Conservation (phyloP, 73 alveolate species). For the Tetrahymena borealis region DNA sequence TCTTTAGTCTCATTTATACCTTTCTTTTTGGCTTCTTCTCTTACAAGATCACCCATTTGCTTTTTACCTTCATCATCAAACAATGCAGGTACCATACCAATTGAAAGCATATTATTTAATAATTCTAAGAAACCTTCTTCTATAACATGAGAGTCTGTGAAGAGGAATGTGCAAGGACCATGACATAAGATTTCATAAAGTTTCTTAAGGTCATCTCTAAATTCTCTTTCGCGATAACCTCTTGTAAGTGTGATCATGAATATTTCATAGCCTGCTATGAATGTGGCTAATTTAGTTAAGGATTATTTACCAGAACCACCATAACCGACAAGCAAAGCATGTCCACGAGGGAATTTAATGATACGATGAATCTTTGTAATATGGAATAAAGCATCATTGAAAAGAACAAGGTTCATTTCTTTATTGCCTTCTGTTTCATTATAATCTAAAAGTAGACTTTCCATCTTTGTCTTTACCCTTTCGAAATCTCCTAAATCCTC, state of each 20-base stretch:
- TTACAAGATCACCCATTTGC: constrained; percentile 74
- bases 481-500: constrained; percentile 88
- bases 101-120: constrained; percentile 97
- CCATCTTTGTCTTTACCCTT: constrained; percentile 79
- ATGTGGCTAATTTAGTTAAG: constrained; percentile 89
- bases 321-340: constrained; percentile 93
- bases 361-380: constrained; percentile 95
- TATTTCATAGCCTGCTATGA: constrained; percentile 91
- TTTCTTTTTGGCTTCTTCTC: constrained; percentile 83
- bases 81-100: constrained; percentile 98
- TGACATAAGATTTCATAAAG: constrained; percentile 83
- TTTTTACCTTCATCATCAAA: constrained; percentile 97
- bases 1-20: constrained; percentile 91
- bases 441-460: constrained; percentile 88
- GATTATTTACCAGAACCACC: constrained; percentile 96
- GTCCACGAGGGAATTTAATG: constrained; percentile 93
- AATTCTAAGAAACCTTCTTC: constrained; percentile 99
- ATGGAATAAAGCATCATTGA: constrained; percentile 95
- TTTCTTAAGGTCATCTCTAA: constrained; percentile 94
- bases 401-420: constrained; percentile 97
- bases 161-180: constrained; percentile 93
- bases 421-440: constrained; percentile 80
- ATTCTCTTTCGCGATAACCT: constrained; percentile 94
- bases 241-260: constrained; percentile 91
- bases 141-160: constrained; percentile 97